phyloP scores from a whole-genome alignment of 371 early-diverging fungal species.

The Mortierella sp. region DNA sequence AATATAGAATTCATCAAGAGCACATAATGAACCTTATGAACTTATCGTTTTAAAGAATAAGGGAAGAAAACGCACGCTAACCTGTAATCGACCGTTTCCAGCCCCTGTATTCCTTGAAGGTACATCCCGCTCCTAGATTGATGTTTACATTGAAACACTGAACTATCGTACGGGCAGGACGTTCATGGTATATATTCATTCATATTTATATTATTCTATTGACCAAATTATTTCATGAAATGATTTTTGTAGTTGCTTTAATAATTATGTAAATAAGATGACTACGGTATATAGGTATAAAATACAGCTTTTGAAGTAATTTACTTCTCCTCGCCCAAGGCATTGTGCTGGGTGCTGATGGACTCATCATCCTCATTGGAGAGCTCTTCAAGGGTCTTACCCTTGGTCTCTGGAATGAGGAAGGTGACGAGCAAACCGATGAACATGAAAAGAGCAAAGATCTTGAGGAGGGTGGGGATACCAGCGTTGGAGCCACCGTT shows the following conservation, averaged over 20 bases:
- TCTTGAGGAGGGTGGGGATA: constrained; percentile 75
- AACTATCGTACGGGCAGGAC: too few species aligned
- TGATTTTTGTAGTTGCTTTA: background rate
- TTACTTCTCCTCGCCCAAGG: constrained; percentile 20
- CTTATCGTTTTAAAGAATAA: too few species aligned
- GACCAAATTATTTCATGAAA: too few species aligned
- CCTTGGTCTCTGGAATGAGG: constrained; percentile 82
- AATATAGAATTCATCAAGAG: too few species aligned
- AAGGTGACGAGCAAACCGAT: constrained; percentile 75
- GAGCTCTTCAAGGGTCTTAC: constrained; percentile 69
- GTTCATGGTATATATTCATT: too few species aligned
- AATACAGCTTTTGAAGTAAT: background rate
- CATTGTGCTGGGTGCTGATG: constrained; percentile 5
- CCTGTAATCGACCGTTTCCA: too few species aligned
- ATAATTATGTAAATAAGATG: background rate
- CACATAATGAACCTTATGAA: too few species aligned
- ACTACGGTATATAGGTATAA: background rate
- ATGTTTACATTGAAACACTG: too few species aligned
- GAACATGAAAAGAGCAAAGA: constrained; percentile 85
- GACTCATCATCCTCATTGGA: constrained; percentile 41
- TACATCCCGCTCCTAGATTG: too few species aligned
- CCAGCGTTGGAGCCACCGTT: constrained; percentile 74
- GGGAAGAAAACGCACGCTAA: too few species aligned
- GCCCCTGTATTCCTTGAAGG: too few species aligned
- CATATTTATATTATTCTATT: too few species aligned